Evolutionary conservation across 169 alveolate genomes (phyloP).

Genomic region (Plasmodium ovale): DNA sequence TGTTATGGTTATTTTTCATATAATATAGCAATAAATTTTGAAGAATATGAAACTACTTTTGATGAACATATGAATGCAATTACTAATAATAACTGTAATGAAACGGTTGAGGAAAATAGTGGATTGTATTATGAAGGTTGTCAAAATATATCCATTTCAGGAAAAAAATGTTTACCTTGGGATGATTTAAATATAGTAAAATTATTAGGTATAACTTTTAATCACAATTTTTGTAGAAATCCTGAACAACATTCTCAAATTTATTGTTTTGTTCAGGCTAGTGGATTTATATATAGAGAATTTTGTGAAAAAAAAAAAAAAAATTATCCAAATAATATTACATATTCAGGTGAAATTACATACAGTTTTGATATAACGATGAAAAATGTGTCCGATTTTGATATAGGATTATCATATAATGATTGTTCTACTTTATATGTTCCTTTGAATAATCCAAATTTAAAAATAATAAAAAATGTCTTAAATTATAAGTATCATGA

Average conservation of each 20-base stretch:
- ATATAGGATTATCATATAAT: not conserved
- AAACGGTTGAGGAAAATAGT: conserved; percentile 7
- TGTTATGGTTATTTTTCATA: conserved; percentile 36
- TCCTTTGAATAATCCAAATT: not conserved
- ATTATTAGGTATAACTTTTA: not conserved
- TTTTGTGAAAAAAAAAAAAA: conserved; percentile 13
- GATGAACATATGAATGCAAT: not conserved
- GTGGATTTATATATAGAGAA: conserved; percentile 32
- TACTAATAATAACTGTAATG: conserved; percentile 19
- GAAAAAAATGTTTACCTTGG: conserved; percentile 51
- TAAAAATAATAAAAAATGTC: not conserved
- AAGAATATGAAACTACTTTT: conserved; percentile 1
- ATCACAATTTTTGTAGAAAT: conserved; percentile 67
- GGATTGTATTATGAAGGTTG: conserved; percentile 42
- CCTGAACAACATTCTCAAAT: conserved; percentile 9
- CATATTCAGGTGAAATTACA: not conserved
- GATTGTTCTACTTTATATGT: not conserved
- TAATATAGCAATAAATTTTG: not conserved
- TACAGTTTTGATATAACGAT: conserved; percentile 41
- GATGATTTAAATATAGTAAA: conserved; percentile 1
- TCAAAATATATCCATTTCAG: conserved; percentile 27
- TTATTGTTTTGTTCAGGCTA: conserved; percentile 40
- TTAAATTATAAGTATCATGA: conserved; percentile 37
- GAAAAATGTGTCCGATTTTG: conserved; percentile 76
- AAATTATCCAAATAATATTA: conserved; percentile 15